phyloP scores from a whole-genome alignment of 176 grass and related monocot species.

The Cenchrus americanus region DNA sequence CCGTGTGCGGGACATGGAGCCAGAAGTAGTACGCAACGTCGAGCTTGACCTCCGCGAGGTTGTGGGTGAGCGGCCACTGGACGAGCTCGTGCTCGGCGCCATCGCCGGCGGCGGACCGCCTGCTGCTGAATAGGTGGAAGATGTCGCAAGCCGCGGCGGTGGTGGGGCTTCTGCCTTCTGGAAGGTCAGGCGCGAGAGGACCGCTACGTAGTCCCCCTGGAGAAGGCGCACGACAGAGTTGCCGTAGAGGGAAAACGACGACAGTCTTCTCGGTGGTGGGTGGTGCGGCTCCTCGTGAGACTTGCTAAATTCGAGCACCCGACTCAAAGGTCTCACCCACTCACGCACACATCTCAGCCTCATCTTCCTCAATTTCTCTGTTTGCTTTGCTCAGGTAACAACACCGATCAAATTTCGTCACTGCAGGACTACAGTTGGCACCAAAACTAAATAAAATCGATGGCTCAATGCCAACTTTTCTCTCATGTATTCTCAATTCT shows the following conservation, averaged over 20 bases:
- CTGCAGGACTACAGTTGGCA: no score
- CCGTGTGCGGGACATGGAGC: constrained; percentile 70
- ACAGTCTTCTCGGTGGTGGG: constrained; percentile 66
- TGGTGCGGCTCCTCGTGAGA: constrained; percentile 38
- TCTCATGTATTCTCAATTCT: no score
- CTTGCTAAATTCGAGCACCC: no score
- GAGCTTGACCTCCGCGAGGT: constrained; percentile 89
- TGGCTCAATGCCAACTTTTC: no score
- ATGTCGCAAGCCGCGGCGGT: constrained; percentile 30
- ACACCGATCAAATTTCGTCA: no score
- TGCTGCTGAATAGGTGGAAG: constrained; percentile 35
- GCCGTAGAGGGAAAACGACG: constrained; percentile 62
- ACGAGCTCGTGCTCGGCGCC: no score
- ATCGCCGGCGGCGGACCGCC: neutral
- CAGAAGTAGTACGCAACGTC: constrained; percentile 90
- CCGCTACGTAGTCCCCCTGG: constrained; percentile 80
- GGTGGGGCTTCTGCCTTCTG: constrained; percentile 16
- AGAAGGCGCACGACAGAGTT: constrained; percentile 74
- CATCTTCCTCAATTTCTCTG: no score
- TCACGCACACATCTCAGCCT: no score
- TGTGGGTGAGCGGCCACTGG: constrained; percentile 84
- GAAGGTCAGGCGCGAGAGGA: constrained; percentile 65
- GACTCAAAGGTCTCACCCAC: no score
- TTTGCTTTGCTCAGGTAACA: no score
- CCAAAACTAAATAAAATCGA: no score